These are phyloP conservation scores for Olyra latifolia DNA, from an alignment of 176 grass and related monocot genomes.

Conservation along the genomic window DNA sequence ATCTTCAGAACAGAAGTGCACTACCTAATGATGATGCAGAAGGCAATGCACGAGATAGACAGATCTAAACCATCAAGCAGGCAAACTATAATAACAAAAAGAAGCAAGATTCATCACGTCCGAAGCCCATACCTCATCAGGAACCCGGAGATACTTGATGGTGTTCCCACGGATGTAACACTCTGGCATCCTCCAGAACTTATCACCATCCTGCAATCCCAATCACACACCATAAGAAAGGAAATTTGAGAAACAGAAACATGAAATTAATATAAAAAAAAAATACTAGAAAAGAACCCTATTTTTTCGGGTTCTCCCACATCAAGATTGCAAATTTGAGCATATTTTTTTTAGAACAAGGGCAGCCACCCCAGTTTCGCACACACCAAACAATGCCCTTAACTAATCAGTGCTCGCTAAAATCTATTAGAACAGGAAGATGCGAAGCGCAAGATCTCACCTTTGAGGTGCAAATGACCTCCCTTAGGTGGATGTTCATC, in stretches of 20 bases:
- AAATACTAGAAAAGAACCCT: too few species aligned
- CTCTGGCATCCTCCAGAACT: slow-evolving; percentile 99
- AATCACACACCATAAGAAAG: slow-evolving; percentile 7
- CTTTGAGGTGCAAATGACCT: slow-evolving; percentile 99
- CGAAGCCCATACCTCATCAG: slow-evolving; percentile 75
- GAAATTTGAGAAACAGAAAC: background rate
- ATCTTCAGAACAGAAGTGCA: background rate
- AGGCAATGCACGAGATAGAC: background rate
- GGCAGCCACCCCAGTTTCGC: background rate
- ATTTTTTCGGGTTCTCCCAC: background rate
- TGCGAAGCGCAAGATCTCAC: slow-evolving; percentile 28
- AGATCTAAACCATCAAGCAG: background rate
- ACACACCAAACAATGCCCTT: background rate
- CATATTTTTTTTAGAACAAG: background rate
- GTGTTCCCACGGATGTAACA: slow-evolving; percentile 98
- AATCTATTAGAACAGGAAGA: background rate
- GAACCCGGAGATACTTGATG: slow-evolving; percentile 98
- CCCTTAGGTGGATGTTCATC: slow-evolving; percentile 99
- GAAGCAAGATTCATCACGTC: background rate
- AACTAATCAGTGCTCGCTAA: background rate
- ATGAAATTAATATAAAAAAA: too few species aligned
- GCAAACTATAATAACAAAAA: background rate
- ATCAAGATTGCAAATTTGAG: background rate
- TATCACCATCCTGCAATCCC: slow-evolving; percentile 89
- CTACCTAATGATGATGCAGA: background rate